Conservation (phyloP, 371 early-diverging fungal genomes). For the Mucor plumbeus region DNA sequence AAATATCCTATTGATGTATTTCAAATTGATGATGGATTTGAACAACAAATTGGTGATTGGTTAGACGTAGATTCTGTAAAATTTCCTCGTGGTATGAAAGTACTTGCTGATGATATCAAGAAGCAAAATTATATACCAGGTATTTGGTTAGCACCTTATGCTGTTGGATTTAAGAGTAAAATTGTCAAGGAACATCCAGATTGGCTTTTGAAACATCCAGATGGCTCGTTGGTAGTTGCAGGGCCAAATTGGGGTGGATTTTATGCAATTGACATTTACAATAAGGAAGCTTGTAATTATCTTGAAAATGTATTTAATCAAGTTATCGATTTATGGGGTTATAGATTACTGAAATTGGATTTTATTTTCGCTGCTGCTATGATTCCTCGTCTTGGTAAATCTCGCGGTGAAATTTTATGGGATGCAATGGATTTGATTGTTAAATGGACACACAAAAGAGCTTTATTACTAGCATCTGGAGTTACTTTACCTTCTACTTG, state of each 20-base stretch:
- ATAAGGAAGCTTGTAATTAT: slow-evolving; percentile 49
- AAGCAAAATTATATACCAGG: slow-evolving; percentile 51
- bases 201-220: slow-evolving; percentile 53
- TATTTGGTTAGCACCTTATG: slow-evolving; percentile 65
- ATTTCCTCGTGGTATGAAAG: slow-evolving; percentile 59
- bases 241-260: slow-evolving; percentile 61
- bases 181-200: slow-evolving; percentile 60
- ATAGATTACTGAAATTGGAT: slow-evolving; percentile 61
- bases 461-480: slow-evolving; percentile 60
- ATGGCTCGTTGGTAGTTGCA: slow-evolving; percentile 35
- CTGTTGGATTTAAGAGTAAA: slow-evolving; percentile 54
- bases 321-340: slow-evolving; percentile 59
- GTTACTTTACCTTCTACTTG: slow-evolving; percentile 59
- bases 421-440: slow-evolving; percentile 61
- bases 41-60: slow-evolving; percentile 65
- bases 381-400: slow-evolving; percentile 57
- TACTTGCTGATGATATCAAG: slow-evolving; percentile 42
- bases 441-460: slow-evolving; percentile 47
- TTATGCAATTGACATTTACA: slow-evolving; percentile 60
- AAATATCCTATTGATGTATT: slow-evolving; percentile 61
- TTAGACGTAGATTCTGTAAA: slow-evolving; percentile 46
- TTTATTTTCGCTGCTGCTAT: slow-evolving; percentile 69
- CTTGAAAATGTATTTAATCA: slow-evolving; percentile 55
- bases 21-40: slow-evolving; percentile 68
- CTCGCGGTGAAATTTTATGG: slow-evolving; percentile 65